Conservation (phyloP, 2,329 filamentous ascomycete genomes). For the Monosporascus sp. region DNA sequence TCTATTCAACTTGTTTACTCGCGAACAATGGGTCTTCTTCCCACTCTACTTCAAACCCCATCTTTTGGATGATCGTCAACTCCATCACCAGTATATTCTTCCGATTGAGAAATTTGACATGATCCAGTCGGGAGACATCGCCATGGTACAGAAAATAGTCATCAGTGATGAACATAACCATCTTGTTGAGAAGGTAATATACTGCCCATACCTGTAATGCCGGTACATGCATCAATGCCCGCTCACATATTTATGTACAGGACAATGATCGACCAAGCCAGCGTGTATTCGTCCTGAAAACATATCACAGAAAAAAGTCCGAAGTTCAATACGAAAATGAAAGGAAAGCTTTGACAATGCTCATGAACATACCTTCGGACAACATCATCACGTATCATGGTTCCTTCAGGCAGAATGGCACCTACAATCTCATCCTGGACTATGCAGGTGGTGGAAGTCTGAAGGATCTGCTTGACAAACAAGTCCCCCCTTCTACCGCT, state of each 20-base stretch:
- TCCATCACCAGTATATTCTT: background rate
- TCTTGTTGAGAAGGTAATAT: slow-evolving; percentile 2
- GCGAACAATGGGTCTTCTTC: slow-evolving; percentile 9
- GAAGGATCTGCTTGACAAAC: slow-evolving; percentile 4
- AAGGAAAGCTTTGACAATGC: slow-evolving; percentile 6
- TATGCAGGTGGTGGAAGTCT: slow-evolving; percentile 11
- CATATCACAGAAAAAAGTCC: slow-evolving; percentile 4
- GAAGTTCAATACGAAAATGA: slow-evolving; percentile 10
- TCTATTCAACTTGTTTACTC: background rate
- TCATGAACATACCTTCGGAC: slow-evolving; percentile 2
- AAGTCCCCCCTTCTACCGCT: slow-evolving; percentile 1
- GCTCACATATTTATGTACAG: background rate
- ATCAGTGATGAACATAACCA: slow-evolving; percentile 6
- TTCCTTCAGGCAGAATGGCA: slow-evolving; percentile 9
- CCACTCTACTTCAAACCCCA: slow-evolving; percentile 2
- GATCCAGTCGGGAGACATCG: slow-evolving; percentile 4
- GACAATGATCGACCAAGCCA: background rate
- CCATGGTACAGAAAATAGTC: slow-evolving; percentile 5
- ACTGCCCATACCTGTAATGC: no score
- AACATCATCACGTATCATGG: slow-evolving; percentile 14
- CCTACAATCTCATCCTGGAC: slow-evolving; percentile 12
- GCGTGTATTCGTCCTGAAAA: slow-evolving; percentile 8
- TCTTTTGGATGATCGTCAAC: slow-evolving; percentile 3
- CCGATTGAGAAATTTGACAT: slow-evolving; percentile 2
- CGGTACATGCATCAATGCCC: background rate